Percentiles rank a stretch among this genome's conserved stretches.
phyloP scores from a whole-genome alignment of 768 basidiomycete species.

The Suillus subaureus region DNA sequence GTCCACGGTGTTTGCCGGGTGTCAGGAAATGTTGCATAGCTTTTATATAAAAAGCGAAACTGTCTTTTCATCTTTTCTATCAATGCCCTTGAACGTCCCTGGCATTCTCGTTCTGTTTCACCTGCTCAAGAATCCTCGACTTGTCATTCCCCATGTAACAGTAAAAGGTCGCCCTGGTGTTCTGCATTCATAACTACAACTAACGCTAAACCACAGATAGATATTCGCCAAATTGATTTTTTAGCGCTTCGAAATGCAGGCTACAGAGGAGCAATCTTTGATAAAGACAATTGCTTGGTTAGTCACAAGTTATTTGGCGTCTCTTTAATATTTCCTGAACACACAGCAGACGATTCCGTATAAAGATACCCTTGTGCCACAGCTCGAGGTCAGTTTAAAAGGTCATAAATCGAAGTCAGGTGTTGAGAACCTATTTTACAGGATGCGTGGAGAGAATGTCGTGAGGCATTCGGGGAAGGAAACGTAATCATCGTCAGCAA shows the following conservation, averaged over 20 bases:
- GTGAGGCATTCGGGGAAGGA: slow-evolving; percentile 69
- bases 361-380: slow-evolving; percentile 73
- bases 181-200: slow-evolving; percentile 9
- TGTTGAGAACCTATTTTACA: slow-evolving; percentile 27
- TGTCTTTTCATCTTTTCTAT: not conserved
- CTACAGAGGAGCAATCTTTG: slow-evolving; percentile 89
- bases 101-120: slow-evolving; percentile 73
- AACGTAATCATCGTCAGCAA: slow-evolving; percentile 94
- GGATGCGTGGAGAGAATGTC: slow-evolving; percentile 77
- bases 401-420: not conserved
- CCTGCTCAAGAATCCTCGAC: slow-evolving; percentile 64
- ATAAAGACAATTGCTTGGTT: slow-evolving; percentile 98
- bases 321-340: slow-evolving; percentile 1
- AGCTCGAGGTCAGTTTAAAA: slow-evolving; percentile 57
- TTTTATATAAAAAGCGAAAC: not conserved
- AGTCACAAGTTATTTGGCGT: slow-evolving; percentile 26
- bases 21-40: not conserved
- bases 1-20: not conserved
- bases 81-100: slow-evolving; percentile 76
- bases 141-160: slow-evolving; percentile 64
- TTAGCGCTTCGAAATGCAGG: slow-evolving; percentile 68
- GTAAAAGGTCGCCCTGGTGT: slow-evolving; percentile 58
- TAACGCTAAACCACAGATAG: slow-evolving; percentile 51
- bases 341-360: slow-evolving; percentile 73
- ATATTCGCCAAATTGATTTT: slow-evolving; percentile 87